Evolutionary conservation across 2,329 filamentous ascomycete species (phyloP).

Genomic region (Beauveria sp.): DNA sequence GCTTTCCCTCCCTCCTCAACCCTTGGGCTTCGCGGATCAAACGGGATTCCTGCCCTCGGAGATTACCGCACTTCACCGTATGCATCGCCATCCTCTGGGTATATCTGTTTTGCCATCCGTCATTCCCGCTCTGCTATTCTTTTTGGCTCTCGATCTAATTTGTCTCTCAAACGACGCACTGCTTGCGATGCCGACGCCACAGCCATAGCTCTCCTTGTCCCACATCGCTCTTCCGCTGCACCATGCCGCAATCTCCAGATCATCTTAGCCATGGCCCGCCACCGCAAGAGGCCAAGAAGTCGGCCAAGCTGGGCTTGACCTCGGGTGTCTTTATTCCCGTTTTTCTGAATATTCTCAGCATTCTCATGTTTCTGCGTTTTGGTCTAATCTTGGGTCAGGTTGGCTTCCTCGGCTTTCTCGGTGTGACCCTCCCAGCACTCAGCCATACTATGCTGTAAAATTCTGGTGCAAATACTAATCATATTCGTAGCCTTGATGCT

Average conservation of each 20-base stretch:
- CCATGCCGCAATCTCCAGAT: conserved; percentile 2
- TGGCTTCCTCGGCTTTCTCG: conserved; percentile 71
- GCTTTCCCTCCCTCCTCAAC: not conserved
- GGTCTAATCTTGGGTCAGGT: conserved; percentile 76
- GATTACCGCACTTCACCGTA: not conserved
- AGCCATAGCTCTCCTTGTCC: not conserved
- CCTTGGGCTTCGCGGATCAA: not conserved
- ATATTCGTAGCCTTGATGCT: conserved; percentile 56
- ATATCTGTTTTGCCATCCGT: not conserved
- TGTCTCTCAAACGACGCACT: not conserved
- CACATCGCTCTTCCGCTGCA: not conserved
- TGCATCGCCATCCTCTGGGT: not conserved
- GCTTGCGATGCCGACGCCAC: not conserved
- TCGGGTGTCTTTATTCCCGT: conserved; percentile 81
- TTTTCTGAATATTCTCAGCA: conserved; percentile 82
- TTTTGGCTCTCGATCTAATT: not conserved
- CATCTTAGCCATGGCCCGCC: not conserved
- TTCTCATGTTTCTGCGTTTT: conserved; percentile 88
- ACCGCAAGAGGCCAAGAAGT: conserved; percentile 30
- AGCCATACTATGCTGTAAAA: not conserved
- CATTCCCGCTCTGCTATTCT: not conserved
- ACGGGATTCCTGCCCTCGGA: not conserved
- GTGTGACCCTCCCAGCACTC: conserved; percentile 35
- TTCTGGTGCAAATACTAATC: not conserved
- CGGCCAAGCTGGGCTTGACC: conserved; percentile 64